Evolutionary conservation across 306 rosid genomes (phyloP).

Genomic region (Spatholobus suberectus): DNA sequence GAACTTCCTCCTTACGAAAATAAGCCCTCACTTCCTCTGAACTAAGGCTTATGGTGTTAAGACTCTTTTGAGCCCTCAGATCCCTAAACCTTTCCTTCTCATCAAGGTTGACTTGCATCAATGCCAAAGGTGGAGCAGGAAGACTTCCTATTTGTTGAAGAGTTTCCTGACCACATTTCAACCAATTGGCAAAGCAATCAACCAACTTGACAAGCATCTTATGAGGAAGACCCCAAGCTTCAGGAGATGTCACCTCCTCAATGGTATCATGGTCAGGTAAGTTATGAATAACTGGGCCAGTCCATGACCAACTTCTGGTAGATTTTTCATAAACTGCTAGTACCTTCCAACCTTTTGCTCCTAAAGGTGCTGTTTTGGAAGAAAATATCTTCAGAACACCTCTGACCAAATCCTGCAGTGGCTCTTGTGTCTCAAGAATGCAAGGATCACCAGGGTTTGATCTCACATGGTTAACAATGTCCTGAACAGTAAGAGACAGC

Average conservation of each 20-base stretch:
- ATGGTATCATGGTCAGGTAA: conserved; percentile 65
- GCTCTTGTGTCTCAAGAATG: conserved; percentile 97
- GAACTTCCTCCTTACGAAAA: conserved; percentile 94
- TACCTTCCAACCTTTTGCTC: conserved; percentile 96
- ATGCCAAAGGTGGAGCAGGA: conserved; percentile 90
- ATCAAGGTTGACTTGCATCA: conserved; percentile 92
- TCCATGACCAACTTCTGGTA: conserved; percentile 92
- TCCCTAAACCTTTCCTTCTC: conserved; percentile 99
- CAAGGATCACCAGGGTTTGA: conserved; percentile 95
- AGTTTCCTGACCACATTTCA: conserved; percentile 98
- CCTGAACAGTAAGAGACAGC: conserved; percentile 79
- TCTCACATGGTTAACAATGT: conserved; percentile 84
- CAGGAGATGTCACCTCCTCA: conserved; percentile 89
- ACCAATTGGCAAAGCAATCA: conserved; percentile 98
- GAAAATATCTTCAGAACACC: conserved; percentile 97
- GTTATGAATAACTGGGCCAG: conserved; percentile 72
- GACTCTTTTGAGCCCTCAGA: conserved; percentile 98
- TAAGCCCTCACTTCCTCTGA: conserved; percentile 91
- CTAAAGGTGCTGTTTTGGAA: conserved; percentile 95
- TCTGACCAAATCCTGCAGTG: conserved; percentile 96
- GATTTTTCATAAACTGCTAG: conserved; percentile 78
- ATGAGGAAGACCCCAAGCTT: conserved; percentile 94
- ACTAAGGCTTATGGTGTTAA: conserved; percentile 86
- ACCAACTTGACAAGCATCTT: conserved; percentile 98
- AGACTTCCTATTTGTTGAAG: conserved; percentile 98